These are phyloP conservation scores for Russula abietina DNA, from an alignment of 768 basidiomycete species.

Conservation along the genomic window DNA sequence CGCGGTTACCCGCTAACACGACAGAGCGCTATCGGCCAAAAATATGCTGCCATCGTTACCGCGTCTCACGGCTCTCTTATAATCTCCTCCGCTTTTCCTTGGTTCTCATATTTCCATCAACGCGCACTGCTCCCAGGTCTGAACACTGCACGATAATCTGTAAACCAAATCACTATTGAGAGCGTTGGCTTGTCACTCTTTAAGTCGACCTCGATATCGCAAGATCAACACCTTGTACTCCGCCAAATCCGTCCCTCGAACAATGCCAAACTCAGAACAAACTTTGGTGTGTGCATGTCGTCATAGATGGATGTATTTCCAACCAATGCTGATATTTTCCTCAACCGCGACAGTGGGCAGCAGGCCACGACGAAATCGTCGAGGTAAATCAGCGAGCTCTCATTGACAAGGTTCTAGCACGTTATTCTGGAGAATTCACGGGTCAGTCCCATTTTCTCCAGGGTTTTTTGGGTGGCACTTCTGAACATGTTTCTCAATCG, in stretches of 20 bases:
- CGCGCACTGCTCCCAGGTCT: background rate
- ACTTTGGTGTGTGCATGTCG: slow-evolving; percentile 11
- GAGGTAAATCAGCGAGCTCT: slow-evolving; percentile 95
- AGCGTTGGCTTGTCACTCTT: background rate
- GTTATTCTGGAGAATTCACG: slow-evolving; percentile 94
- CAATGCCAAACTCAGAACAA: slow-evolving; percentile 16
- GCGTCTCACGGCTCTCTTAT: background rate
- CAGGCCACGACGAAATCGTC: slow-evolving; percentile 73
- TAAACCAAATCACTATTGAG: background rate
- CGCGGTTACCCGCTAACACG: too few species aligned
- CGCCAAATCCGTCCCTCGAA: background rate
- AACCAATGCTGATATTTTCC: background rate
- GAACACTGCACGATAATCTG: background rate
- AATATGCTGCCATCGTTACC: background rate
- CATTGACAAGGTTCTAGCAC: slow-evolving; percentile 93
- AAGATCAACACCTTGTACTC: background rate
- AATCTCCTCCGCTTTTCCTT: background rate
- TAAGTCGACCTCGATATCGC: background rate
- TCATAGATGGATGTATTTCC: background rate
- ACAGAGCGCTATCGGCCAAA: too few species aligned
- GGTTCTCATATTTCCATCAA: background rate
- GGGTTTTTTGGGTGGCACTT: background rate
- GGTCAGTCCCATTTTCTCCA: slow-evolving; percentile 33
- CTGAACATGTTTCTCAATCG: background rate
- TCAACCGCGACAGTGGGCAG: slow-evolving; percentile 37